A percentile compares a stretch with the other conserved stretches of the same genome.
These are phyloP conservation scores for Phanerochaete carnosa DNA, from an alignment of 768 basidiomycete genomes.

Conservation along the genomic window DNA sequence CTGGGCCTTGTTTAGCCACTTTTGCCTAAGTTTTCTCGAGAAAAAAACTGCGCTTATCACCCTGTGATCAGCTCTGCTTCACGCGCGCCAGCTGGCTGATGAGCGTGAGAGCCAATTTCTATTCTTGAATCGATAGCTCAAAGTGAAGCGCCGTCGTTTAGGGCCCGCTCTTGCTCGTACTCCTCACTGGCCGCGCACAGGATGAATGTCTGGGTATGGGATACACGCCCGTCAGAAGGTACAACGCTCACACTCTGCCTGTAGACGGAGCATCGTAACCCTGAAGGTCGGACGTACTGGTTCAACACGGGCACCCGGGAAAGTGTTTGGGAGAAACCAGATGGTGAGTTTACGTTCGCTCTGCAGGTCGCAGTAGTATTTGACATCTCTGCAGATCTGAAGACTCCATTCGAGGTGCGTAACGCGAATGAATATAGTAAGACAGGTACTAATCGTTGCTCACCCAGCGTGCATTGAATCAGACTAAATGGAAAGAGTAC, in stretches of 20 bases:
- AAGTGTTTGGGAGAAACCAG: conserved; percentile 98
- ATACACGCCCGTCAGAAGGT: not conserved
- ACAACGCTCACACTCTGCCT: not conserved
- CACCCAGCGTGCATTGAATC: conserved; percentile 71
- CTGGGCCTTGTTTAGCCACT: no score
- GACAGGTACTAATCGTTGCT: not conserved
- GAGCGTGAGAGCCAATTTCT: not conserved
- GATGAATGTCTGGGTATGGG: conserved; percentile 16
- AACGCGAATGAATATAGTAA: not conserved
- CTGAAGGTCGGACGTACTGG: conserved; percentile 98
- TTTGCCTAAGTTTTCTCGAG: no score
- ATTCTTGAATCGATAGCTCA: not conserved
- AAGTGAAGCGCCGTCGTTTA: not conserved
- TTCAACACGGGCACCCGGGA: conserved; percentile 85
- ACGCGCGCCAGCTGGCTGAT: no score
- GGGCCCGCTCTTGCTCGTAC: not conserved
- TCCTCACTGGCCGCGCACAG: not conserved
- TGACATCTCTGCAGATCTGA: conserved; percentile 54
- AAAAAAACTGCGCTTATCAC: no score
- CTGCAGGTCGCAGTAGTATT: not conserved
- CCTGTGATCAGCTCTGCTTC: no score
- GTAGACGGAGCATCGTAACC: conserved; percentile 91
- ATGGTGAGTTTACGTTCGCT: conserved; percentile 48
- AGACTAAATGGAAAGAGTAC: conserved; percentile 97
- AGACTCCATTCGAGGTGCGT: conserved; percentile 86